Evolutionary conservation across 495 filamentous ascomycete species (phyloP).

Genomic region (Bryoglossum gracile): DNA sequence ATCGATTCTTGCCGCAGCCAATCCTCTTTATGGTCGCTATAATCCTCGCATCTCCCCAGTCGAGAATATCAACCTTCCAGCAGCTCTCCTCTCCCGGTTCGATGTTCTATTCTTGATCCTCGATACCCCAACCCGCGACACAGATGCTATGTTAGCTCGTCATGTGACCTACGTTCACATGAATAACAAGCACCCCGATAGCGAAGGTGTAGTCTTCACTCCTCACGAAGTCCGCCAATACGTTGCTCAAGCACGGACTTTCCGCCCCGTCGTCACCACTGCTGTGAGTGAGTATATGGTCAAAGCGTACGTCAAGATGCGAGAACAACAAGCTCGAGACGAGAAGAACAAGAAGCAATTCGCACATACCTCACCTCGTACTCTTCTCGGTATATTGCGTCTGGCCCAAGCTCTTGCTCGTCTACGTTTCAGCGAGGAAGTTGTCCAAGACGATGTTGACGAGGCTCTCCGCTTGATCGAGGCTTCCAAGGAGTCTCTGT

Average conservation of each 20-base stretch:
- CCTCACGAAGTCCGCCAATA: slow-evolving; percentile 92
- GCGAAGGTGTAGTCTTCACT: slow-evolving; percentile 64
- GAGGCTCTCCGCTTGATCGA: slow-evolving; percentile 88
- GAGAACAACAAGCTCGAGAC: slow-evolving; percentile 79
- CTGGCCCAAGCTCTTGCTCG: slow-evolving; percentile 93
- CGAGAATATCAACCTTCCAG: slow-evolving; percentile 97
- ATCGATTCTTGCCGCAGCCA: slow-evolving; percentile 95
- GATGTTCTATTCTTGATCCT: slow-evolving; percentile 95
- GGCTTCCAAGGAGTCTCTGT: slow-evolving; percentile 81
- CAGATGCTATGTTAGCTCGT: slow-evolving; percentile 85
- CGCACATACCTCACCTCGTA: slow-evolving; percentile 86
- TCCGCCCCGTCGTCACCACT: slow-evolving; percentile 76
- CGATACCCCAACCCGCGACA: slow-evolving; percentile 80
- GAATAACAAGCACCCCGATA: slow-evolving; percentile 89
- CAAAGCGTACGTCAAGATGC: slow-evolving; percentile 88
- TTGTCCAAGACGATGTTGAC: slow-evolving; percentile 89
- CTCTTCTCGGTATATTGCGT: slow-evolving; percentile 84
- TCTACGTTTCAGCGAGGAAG: slow-evolving; percentile 73
- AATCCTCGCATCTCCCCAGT: slow-evolving; percentile 94
- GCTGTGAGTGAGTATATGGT: slow-evolving; percentile 90
- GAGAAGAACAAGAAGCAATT: slow-evolving; percentile 86
- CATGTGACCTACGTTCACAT: slow-evolving; percentile 98
- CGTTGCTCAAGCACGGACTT: slow-evolving; percentile 84
- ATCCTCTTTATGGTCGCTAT: slow-evolving; percentile 95
- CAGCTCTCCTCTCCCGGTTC: slow-evolving; percentile 91